A percentile compares a stretch with the other conserved stretches of the same genome.
Conservation (phyloP, 2,329 filamentous ascomycete genomes). For the Coleophoma crateriformis region DNA sequence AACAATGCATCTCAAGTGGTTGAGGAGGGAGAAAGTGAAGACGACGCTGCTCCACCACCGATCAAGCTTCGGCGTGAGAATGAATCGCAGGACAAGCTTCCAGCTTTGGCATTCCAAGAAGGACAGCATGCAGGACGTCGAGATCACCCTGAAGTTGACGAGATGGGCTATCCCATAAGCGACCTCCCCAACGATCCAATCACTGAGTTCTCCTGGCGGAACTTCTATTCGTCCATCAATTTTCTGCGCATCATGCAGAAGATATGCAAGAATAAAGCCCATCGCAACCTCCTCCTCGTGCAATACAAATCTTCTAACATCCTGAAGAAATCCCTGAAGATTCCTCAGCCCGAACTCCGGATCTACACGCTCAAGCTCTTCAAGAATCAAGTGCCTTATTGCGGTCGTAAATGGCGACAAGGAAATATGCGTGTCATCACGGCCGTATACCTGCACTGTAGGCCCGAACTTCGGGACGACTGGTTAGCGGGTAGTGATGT, state of each 20-base stretch:
- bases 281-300: constrained; percentile 88
- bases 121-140: constrained; percentile 18
- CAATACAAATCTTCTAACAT: constrained; percentile 94
- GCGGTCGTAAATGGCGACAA: constrained; percentile 96
- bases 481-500: constrained; percentile 90
- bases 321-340: constrained; percentile 83
- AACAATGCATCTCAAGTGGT: constrained; percentile 31
- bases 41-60: constrained; percentile 80
- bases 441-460: constrained; percentile 88
- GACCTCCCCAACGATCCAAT: constrained; percentile 70
- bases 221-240: constrained; percentile 94
- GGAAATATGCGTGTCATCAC: constrained; percentile 99
- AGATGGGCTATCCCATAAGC: constrained; percentile 75
- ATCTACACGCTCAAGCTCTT: constrained; percentile 97
- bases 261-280: constrained; percentile 91
- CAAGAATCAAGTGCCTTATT: constrained; percentile 98
- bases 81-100: constrained; percentile 32
- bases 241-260: constrained; percentile 96
- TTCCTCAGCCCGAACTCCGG: constrained; percentile 80
- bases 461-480: constrained; percentile 88
- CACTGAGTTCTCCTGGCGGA: constrained; percentile 85
- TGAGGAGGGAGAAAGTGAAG: constrained; percentile 42
- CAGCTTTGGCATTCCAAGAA: constrained; percentile 24
- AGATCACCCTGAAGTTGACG: constrained; percentile 62
- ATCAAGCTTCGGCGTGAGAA: constrained; percentile 56